Evolutionary conservation across 352 stramenopile genomes (phyloP).

Genomic region (Pythium chondricola): DNA sequence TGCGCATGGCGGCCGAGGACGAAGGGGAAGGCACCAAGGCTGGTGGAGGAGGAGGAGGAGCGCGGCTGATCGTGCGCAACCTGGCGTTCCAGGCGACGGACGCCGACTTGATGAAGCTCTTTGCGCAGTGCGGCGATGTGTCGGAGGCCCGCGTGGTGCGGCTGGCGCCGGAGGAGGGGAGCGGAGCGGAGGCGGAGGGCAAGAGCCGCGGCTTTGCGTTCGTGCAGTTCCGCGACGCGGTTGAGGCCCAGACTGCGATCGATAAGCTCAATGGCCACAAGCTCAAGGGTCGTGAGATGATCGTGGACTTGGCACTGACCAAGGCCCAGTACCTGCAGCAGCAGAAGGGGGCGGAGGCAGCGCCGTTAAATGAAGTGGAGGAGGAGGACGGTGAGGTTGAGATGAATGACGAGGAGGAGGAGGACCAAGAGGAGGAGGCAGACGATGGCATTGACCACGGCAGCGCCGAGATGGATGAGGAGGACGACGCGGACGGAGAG

Average conservation of each 20-base stretch:
- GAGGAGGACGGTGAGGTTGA: constrained; percentile 28
- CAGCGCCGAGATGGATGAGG: constrained; percentile 10
- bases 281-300: constrained; percentile 78
- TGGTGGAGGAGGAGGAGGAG: constrained; percentile 33
- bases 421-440: constrained; percentile 21
- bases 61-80: constrained; percentile 79
- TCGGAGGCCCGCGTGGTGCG: constrained; percentile 72
- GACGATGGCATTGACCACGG: constrained; percentile 42
- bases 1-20: constrained; percentile 26
- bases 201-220: constrained; percentile 80
- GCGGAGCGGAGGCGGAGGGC: constrained; percentile 30
- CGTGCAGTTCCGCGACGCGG: constrained; percentile 68
- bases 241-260: constrained; percentile 55
- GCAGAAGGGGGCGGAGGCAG: constrained; percentile 32
- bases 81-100: constrained; percentile 76
- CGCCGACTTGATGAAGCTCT: constrained; percentile 63
- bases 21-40: constrained; percentile 18
- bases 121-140: constrained; percentile 53
- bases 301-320: constrained; percentile 79
- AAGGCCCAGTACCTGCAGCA: constrained; percentile 77
- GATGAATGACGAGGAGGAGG: constrained; percentile 34
- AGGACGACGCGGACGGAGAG: constrained; percentile 22
- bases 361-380: constrained; percentile 21
- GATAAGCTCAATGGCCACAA: constrained; percentile 72
- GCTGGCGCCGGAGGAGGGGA: constrained; percentile 54